A percentile compares a stretch with the other conserved stretches of the same genome.
Conservation (phyloP, 1,284 basidiomycete genomes). For the Microbotryum saponariae region DNA sequence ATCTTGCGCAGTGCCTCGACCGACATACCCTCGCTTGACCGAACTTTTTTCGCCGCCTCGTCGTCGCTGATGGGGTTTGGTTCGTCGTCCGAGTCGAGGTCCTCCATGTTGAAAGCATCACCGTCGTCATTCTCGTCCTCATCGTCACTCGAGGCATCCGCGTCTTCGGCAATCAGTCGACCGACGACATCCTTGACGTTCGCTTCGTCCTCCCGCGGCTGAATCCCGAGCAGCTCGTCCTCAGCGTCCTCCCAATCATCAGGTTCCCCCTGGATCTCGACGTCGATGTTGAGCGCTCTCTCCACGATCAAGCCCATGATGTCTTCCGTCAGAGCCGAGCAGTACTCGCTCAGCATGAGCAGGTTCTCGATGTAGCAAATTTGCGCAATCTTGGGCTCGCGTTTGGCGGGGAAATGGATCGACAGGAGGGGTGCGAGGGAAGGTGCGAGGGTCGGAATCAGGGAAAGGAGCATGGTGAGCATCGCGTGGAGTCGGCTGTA, state of each 20-base stretch:
- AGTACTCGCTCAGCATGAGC: constrained; percentile 76
- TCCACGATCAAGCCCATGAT: constrained; percentile 81
- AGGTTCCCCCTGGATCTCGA: constrained; percentile 92
- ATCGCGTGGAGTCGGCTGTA: constrained; percentile 83
- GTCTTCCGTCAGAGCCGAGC: constrained; percentile 76
- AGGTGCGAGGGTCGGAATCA: constrained; percentile 81
- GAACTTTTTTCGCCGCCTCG: constrained; percentile 48
- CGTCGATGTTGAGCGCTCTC: constrained; percentile 87
- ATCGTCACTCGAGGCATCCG: constrained; percentile 55
- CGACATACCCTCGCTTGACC: constrained; percentile 36
- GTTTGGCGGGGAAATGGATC: constrained; percentile 84
- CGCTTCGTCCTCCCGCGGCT: constrained; percentile 46
- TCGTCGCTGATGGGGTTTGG: constrained; percentile 48
- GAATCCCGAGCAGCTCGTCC: constrained; percentile 18
- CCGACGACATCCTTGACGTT: constrained; percentile 33
- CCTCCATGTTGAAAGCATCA: constrained; percentile 24
- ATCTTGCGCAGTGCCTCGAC: constrained; percentile 50
- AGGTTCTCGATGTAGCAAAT: constrained; percentile 89
- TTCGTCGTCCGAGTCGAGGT: constrained; percentile 47
- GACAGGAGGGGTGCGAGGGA: constrained; percentile 77
- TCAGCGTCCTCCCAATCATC: constrained; percentile 68
- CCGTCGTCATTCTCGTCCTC: constrained; percentile 37
- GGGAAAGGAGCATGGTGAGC: constrained; percentile 70
- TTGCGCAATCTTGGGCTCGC: constrained; percentile 71
- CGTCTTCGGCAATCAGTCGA: constrained; percentile 46